A percentile compares a stretch with the other conserved stretches of the same genome.
Evolutionary conservation across 1,284 basidiomycete genomes (phyloP).

Genomic region (Porodaedalea pini): DNA sequence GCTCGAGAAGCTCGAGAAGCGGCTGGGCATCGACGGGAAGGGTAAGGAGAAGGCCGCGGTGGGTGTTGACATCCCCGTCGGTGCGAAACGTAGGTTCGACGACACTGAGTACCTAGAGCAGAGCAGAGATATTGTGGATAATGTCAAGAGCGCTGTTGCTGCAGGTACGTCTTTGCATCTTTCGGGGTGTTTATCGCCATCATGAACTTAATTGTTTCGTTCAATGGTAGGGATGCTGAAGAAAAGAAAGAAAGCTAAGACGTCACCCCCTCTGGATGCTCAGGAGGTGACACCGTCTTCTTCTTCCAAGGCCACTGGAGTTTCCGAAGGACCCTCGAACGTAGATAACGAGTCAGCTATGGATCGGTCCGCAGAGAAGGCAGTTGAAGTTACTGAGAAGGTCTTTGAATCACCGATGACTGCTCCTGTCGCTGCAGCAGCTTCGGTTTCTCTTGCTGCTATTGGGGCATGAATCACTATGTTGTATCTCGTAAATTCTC

Average conservation of each 20-base stretch:
- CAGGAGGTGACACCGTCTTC: slow-evolving; percentile 11
- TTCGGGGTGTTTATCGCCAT: neutral
- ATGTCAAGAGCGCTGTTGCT: slow-evolving; percentile 87
- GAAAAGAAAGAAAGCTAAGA: slow-evolving; percentile 84
- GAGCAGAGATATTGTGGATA: slow-evolving; percentile 88
- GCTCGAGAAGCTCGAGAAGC: slow-evolving; percentile 79
- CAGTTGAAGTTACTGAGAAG: slow-evolving; percentile 20
- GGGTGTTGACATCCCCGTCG: slow-evolving; percentile 56
- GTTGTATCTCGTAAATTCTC: neutral
- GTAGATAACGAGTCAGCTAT: neutral
- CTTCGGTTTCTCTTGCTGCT: slow-evolving; percentile 20
- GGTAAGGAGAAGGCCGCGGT: slow-evolving; percentile 45
- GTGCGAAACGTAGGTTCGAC: slow-evolving; percentile 86
- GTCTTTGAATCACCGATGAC: slow-evolving; percentile 23
- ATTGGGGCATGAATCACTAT: slow-evolving; percentile 15
- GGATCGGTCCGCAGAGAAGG: neutral
- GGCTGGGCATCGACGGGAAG: slow-evolving; percentile 62
- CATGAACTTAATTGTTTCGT: slow-evolving; percentile 16
- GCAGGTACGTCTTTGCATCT: slow-evolving; percentile 47
- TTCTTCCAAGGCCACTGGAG: slow-evolving; percentile 12
- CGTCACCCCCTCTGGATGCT: slow-evolving; percentile 32
- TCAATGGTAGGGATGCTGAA: slow-evolving; percentile 58
- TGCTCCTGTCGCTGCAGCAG: slow-evolving; percentile 23
- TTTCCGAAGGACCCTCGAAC: neutral
- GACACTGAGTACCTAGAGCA: slow-evolving; percentile 92